Evolutionary conservation across 2,329 filamentous ascomycete species (phyloP).

Genomic region (Cladosporium sp.): DNA sequence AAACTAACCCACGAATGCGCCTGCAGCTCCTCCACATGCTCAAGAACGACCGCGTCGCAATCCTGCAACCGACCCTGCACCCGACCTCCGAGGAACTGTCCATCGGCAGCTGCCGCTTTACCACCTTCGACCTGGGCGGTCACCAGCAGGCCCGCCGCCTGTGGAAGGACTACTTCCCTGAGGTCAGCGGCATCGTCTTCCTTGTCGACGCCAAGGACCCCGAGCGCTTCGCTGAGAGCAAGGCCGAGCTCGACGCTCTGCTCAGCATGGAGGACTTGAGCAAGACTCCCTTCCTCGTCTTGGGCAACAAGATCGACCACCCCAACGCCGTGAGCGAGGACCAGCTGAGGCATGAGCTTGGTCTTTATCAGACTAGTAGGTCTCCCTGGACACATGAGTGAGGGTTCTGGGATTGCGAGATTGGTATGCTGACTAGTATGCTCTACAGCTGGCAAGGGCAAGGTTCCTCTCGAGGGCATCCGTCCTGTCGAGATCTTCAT

Average conservation of each 20-base stretch:
- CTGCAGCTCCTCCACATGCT: slow-evolving; percentile 76
- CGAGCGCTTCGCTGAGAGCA: slow-evolving; percentile 89
- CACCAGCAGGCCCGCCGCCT: slow-evolving; percentile 92
- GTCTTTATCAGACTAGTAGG: slow-evolving; percentile 84
- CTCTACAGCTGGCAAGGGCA: slow-evolving; percentile 68
- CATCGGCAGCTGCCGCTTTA: slow-evolving; percentile 77
- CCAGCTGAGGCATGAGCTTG: slow-evolving; percentile 85
- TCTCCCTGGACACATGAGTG: not conserved
- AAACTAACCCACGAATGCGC: slow-evolving; percentile 9
- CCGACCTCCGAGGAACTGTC: slow-evolving; percentile 90
- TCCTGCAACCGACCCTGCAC: slow-evolving; percentile 85
- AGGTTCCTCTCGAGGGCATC: slow-evolving; percentile 87
- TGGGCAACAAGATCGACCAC: slow-evolving; percentile 99
- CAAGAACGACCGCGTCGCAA: slow-evolving; percentile 94
- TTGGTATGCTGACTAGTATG: slow-evolving; percentile 9
- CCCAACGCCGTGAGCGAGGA: slow-evolving; percentile 94
- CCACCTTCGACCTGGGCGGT: slow-evolving; percentile 88
- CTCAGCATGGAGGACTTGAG: slow-evolving; percentile 94
- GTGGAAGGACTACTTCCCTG: slow-evolving; percentile 96
- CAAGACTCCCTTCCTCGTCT: slow-evolving; percentile 92
- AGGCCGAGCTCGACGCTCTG: slow-evolving; percentile 90
- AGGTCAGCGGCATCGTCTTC: slow-evolving; percentile 95
- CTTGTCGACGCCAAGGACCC: slow-evolving; percentile 96
- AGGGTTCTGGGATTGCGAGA: not conserved
- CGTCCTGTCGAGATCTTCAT: slow-evolving; percentile 96